Conservation (phyloP, 2,329 filamentous ascomycete genomes). For the Aspergillus nomiae region DNA sequence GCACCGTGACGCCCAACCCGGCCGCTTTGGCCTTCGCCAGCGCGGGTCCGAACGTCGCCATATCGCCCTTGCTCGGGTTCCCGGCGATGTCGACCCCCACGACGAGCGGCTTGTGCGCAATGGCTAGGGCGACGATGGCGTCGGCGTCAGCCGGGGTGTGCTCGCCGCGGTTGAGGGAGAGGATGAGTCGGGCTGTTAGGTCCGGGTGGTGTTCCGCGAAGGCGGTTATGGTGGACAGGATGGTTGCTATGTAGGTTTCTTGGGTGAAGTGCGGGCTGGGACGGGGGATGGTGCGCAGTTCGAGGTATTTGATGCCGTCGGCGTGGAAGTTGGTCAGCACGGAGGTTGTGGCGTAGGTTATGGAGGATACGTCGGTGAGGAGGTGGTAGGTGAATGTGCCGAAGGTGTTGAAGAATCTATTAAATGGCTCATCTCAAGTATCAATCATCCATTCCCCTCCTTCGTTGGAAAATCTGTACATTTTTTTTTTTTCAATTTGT, state of each 20-base stretch:
- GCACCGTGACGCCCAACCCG: constrained; percentile 68
- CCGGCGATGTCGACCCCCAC: constrained; percentile 80
- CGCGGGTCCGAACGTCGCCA: constrained; percentile 61
- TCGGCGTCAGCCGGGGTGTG: constrained; percentile 59
- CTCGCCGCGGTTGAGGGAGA: constrained; percentile 73
- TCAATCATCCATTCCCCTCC: too few relatives aligned
- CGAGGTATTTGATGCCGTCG: constrained; percentile 76
- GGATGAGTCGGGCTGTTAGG: constrained; percentile 67
- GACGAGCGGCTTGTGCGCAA: constrained; percentile 57
- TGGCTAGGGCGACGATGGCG: constrained; percentile 66
- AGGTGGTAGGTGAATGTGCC: constrained; percentile 78
- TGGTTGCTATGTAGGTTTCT: constrained; percentile 63
- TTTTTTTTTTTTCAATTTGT: neutral
- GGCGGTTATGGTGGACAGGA: constrained; percentile 64
- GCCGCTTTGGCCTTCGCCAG: constrained; percentile 59
- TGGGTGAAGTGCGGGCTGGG: constrained; percentile 61
- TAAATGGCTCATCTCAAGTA: neutral
- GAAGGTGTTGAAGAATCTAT: constrained; percentile 76
- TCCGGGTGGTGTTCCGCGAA: constrained; percentile 46
- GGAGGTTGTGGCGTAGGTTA: constrained; percentile 63
- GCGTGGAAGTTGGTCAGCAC: constrained; percentile 67
- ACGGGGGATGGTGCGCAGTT: constrained; percentile 78
- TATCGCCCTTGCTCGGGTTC: constrained; percentile 65
- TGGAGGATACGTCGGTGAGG: constrained; percentile 62
- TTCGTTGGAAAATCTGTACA: neutral